Base-by-base conservation (phyloP, 495 filamentous ascomycete genomes). In the Neurospora sp. region DNA sequence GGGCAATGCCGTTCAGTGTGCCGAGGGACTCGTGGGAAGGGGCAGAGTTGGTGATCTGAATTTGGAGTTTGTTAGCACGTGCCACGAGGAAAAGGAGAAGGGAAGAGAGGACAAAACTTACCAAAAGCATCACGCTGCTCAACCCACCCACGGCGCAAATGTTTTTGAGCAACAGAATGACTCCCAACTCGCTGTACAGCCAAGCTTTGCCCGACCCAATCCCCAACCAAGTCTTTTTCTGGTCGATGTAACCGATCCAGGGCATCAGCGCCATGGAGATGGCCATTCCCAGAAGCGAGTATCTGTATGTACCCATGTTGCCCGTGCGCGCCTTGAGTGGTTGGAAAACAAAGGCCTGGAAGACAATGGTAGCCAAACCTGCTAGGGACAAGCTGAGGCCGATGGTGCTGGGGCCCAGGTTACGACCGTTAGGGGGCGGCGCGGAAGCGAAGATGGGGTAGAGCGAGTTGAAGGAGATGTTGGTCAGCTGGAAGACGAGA, bases 401-500 rank as follows among this genome's bases (percentile, higher is more conserved):
- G 45, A 99, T 96, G 53, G 92, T 92, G 45, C 89, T 86, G 0
- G 96, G 92, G 0, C 87, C 88, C 0, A 98, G 86, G 0, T 86
- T 82, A 45, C 96, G 89, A 22, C 96, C 96, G 0, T 88, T 89
- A 0, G 96, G 96, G 0, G 89, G 87, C 5, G 84, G 78, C 1
- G 90, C 89, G 70, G 93, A 90, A 8, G 89, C 91, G 76, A 98
- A 99, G 68, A 98, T 95, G 1, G 96, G 93, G 76, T 96, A 98
- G 1, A 98, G 84, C 27, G 92, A 92, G 77, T 94, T 96, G 85
- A 93, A 97, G 12, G 93, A 90, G 73, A 96, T 90, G 79, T 97
- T 97, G 70, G 90, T 88, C 37, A 98, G 85, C 70, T 96, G 93
- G 78, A 98, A 97, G 42, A 97, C 90, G 39, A 94, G 83, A 76